These are phyloP conservation scores for Tuber borchii DNA, from an alignment of 495 filamentous ascomycete genomes.

Conservation along the genomic window DNA sequence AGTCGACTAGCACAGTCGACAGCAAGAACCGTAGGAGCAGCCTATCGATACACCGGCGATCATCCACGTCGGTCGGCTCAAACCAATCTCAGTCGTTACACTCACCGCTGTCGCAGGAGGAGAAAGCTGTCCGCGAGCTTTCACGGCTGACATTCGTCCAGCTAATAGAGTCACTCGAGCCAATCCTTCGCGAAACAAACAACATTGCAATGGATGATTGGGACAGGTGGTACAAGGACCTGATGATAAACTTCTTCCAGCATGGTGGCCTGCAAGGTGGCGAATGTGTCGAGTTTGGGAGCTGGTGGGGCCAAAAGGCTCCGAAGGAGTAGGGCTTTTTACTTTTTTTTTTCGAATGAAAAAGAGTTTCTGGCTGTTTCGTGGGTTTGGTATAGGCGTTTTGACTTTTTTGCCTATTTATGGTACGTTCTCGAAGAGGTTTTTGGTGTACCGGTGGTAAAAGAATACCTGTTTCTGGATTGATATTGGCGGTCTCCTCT, in stretches of 20 bases:
- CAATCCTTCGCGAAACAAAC: conserved; percentile 70
- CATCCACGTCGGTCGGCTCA: conserved; percentile 40
- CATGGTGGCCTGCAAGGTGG: conserved; percentile 71
- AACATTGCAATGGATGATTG: conserved; percentile 85
- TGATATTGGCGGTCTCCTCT: background rate
- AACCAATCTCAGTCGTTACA: conserved; percentile 11
- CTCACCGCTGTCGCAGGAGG: conserved; percentile 58
- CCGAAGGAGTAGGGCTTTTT: background rate
- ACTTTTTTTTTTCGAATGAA: background rate
- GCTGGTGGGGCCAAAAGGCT: conserved; percentile 80
- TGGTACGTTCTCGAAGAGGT: background rate
- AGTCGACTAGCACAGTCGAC: conserved; percentile 29
- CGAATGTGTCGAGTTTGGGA: conserved; percentile 86
- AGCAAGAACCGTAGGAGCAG: conserved; percentile 29
- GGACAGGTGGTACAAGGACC: conserved; percentile 80
- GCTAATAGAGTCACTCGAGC: conserved; percentile 82
- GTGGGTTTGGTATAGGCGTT: conserved; percentile 2
- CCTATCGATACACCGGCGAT: conserved; percentile 37
- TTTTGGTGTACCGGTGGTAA: conserved; percentile 1
- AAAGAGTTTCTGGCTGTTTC: background rate
- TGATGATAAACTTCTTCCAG: conserved; percentile 77
- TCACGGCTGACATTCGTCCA: conserved; percentile 75
- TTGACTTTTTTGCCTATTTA: background rate
- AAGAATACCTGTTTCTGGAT: background rate
- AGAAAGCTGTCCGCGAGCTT: conserved; percentile 67